Evolutionary conservation across 441 rosid genomes (phyloP).

Genomic region (Adansonia grandidieri): DNA sequence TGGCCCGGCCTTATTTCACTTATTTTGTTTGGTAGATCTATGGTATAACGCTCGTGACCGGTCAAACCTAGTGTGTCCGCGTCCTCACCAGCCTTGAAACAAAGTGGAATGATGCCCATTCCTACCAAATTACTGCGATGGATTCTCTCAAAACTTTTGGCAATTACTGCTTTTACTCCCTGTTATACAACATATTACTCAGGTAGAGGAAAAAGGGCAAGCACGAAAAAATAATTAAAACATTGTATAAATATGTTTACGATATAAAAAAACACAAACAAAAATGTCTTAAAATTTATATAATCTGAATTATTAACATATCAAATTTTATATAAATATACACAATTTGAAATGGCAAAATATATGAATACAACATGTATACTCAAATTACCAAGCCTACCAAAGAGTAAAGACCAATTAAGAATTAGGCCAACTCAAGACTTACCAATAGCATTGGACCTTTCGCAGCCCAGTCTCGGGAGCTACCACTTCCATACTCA

Average conservation of each 20-base stretch:
- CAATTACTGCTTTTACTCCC: slow-evolving; percentile 97
- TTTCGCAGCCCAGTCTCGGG: slow-evolving; percentile 99
- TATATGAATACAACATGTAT: too few species aligned
- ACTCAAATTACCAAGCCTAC: not conserved
- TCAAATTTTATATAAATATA: too few species aligned
- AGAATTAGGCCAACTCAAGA: slow-evolving; percentile 7
- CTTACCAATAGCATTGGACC: slow-evolving; percentile 90
- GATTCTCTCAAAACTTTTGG: slow-evolving; percentile 97
- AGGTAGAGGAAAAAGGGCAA: not conserved
- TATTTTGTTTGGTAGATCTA: slow-evolving; percentile 77
- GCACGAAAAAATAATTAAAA: too few species aligned
- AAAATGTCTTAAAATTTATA: too few species aligned
- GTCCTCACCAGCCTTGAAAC: slow-evolving; percentile 92
- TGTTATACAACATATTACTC: slow-evolving; percentile 34
- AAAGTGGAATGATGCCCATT: slow-evolving; percentile 91
- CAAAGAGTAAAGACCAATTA: not conserved
- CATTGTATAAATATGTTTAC: too few species aligned
- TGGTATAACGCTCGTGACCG: slow-evolving; percentile 83
- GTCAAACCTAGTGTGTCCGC: slow-evolving; percentile 83
- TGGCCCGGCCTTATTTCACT: slow-evolving; percentile 91
- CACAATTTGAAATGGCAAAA: too few species aligned
- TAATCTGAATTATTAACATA: too few species aligned
- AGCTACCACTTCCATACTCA: slow-evolving; percentile 99
- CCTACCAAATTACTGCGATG: slow-evolving; percentile 97
- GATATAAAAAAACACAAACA: too few species aligned